phyloP scores from a whole-genome alignment of 345 rosid genomes.

The Gossypium mustelinum region DNA sequence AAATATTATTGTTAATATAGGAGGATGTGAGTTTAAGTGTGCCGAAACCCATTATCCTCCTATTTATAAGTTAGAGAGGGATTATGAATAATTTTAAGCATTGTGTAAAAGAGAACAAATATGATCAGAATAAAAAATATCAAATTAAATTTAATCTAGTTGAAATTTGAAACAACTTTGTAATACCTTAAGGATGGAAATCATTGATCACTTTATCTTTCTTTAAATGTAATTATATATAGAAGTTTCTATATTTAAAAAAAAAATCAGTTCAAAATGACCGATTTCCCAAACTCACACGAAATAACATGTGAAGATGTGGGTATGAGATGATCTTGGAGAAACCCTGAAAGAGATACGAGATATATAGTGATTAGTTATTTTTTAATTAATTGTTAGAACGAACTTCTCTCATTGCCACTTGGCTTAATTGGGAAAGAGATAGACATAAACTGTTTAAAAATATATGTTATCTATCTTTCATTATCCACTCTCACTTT shows the following conservation, averaged over 20 bases:
- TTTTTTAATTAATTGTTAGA: neutral
- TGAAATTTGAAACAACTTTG: neutral
- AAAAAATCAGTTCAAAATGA: neutral
- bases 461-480: neutral
- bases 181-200: no score
- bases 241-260: neutral
- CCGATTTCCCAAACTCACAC: conserved; percentile 7
- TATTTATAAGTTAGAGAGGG: no score
- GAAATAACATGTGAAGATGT: conserved; percentile 25
- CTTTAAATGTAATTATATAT: neutral
- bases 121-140: no score
- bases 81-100: no score
- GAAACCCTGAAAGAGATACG: neutral
- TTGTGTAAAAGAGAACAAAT: no score
- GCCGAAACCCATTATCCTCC: no score
- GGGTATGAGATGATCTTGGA: neutral
- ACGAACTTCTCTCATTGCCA: neutral
- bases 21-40: no score
- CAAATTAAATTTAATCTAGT: neutral
- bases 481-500: neutral
- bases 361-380: neutral
- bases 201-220: neutral
- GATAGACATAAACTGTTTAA: neutral
- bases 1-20: no score
- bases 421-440: neutral